phyloP scores from a whole-genome alignment of 2,329 filamentous ascomycete genomes.

The Sporothrix humicola region DNA sequence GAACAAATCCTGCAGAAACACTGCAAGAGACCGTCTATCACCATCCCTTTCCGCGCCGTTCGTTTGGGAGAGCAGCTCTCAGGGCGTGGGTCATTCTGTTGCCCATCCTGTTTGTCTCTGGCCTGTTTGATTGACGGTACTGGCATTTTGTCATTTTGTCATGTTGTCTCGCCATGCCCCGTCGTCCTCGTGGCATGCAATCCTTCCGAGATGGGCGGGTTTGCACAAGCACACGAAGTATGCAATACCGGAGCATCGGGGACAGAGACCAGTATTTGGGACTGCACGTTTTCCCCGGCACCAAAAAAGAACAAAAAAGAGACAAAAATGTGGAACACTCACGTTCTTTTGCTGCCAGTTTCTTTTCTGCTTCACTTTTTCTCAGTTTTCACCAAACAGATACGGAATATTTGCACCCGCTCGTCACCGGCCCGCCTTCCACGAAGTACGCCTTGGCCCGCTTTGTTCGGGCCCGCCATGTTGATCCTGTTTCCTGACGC shows the following conservation, averaged over 20 bases:
- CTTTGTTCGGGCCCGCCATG: neutral
- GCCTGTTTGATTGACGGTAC: neutral
- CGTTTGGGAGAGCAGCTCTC: neutral
- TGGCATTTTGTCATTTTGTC: neutral
- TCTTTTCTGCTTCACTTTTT: neutral
- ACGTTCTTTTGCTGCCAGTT: neutral
- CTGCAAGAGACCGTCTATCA: constrained; percentile 12
- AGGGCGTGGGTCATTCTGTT: neutral
- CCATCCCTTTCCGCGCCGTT: constrained; percentile 22
- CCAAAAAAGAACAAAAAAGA: neutral
- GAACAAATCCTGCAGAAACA: constrained; percentile 6
- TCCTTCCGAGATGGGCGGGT: neutral
- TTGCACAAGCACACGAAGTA: neutral
- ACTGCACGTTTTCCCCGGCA: neutral
- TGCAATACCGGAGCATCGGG: neutral
- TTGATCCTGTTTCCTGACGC: constrained; percentile 10
- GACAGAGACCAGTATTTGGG: neutral
- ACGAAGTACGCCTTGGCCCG: neutral
- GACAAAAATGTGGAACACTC: neutral
- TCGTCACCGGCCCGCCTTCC: neutral
- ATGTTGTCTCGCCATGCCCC: constrained; percentile 2
- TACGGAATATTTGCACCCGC: neutral
- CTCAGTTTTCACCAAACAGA: too few relatives aligned
- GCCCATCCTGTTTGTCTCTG: neutral
- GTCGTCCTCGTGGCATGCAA: neutral